phyloP scores from a whole-genome alignment of 2,329 filamentous ascomycete species.

The Phoma sp. region DNA sequence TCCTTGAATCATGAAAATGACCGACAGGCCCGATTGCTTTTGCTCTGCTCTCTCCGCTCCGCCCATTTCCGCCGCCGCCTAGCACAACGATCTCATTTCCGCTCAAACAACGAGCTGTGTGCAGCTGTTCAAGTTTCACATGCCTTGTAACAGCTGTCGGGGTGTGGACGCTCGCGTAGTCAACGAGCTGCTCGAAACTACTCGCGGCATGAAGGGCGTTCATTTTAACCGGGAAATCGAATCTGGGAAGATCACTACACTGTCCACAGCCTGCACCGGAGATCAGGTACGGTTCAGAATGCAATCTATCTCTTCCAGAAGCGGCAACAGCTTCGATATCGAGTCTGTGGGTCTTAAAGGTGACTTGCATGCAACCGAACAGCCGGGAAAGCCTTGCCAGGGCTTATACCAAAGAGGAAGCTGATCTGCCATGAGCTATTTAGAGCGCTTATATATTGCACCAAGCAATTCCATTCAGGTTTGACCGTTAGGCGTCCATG shows the following conservation, averaged over 20 bases:
- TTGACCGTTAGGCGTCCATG: background rate
- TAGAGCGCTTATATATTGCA: conserved; percentile 12
- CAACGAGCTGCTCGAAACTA: background rate
- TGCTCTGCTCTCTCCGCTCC: conserved; percentile 18
- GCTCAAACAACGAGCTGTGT: conserved; percentile 2
- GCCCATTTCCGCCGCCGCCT: conserved; percentile 7
- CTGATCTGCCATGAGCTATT: conserved; percentile 29
- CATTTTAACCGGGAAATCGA: conserved; percentile 8
- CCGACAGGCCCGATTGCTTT: background rate
- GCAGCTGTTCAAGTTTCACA: background rate
- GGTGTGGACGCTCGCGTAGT: too few species aligned
- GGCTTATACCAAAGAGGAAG: conserved; percentile 23
- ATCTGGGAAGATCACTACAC: background rate
- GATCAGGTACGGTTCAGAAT: conserved; percentile 10
- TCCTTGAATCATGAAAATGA: conserved; percentile 2
- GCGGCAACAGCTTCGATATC: conserved; percentile 27
- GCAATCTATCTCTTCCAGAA: conserved; percentile 18
- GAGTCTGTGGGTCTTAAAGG: conserved; percentile 32
- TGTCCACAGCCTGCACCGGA: conserved; percentile 1
- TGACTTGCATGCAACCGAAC: conserved; percentile 38
- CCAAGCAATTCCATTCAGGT: background rate
- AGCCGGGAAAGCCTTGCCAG: conserved; percentile 31
- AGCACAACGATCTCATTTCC: conserved; percentile 8
- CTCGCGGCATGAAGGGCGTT: background rate
- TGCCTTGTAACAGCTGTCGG: background rate